Base-by-base conservation (phyloP, 768 basidiomycete genomes). In the Paxillus ammoniavirescens region DNA sequence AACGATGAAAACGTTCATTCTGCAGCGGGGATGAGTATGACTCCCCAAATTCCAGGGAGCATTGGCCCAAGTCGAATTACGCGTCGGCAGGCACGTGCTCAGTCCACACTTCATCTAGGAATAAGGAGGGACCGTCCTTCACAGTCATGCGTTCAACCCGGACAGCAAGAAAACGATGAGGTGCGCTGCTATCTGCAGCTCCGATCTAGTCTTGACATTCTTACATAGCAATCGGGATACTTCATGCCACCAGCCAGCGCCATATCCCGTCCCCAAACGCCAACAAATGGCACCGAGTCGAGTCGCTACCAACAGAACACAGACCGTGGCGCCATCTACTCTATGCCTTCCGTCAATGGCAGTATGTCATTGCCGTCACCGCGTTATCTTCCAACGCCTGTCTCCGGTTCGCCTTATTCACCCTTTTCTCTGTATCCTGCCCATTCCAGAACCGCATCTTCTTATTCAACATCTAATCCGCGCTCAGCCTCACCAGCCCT, bases 401-500 rank as follows among this genome's bases (percentile, higher is more conserved):
- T 72, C 8, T 67, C 72, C 65, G 79, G 76, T 36, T 73, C 80
- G 2, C 68, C 78, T 38, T 76, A 76, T 26, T 76, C 79, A 0
- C 75, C 75, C 47, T 78, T 79, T 41, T 70, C 77, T 5, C 64
- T 73, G 57, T 71, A 72, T 49, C 67, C 74, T 41, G 66, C 73
- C 9, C 79, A 82, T 60, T 76, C 80, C 38, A 73, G 79, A 49
- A 76, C 79, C 8, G 66, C 69, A 18, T 78, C 77, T 8, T 70
- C 70, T 35, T 70, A 72, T 53, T 75, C 76, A 40, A 73, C 70
- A 1, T 77, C 76, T 6, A 73, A 80, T 56, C 79, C 76, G 7
- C 80, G 82, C 44, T 77, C 82, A 15, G 73, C 77, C 7, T 89
- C 88, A 0, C 87, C 89, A 1, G 78, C 85, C 2, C 72, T 80